Conservation (phyloP, 2,329 filamentous ascomycete species). For the Aspergillus felis region DNA sequence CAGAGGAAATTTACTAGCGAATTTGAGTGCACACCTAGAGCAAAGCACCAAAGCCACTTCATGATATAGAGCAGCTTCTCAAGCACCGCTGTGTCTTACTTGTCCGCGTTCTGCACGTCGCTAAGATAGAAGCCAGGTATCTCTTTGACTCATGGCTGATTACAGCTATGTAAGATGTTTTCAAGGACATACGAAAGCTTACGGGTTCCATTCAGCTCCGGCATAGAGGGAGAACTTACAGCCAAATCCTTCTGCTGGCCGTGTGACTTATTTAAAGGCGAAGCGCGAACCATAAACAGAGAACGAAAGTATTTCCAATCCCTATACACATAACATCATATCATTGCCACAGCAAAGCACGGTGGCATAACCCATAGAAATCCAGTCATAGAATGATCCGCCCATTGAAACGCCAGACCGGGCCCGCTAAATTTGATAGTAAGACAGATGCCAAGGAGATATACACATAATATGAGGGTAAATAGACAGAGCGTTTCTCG, state of each 20-base stretch:
- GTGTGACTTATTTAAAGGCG: neutral
- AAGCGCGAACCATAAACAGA: neutral
- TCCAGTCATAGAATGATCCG: conserved; percentile 13
- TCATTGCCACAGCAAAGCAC: conserved; percentile 9
- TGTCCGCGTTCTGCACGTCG: no score
- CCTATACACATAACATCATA: conserved; percentile 18
- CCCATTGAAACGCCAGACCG: conserved; percentile 23
- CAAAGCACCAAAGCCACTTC: no score
- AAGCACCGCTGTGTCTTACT: no score
- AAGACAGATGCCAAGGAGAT: conserved; percentile 1
- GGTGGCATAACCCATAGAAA: conserved; percentile 16
- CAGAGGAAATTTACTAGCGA: no score
- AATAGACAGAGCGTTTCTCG: neutral
- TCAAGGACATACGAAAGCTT: neutral
- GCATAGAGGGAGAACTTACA: neutral
- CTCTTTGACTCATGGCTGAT: no score
- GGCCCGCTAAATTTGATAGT: conserved; percentile 26
- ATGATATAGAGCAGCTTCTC: no score
- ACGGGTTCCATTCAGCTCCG: neutral
- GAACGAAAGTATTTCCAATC: conserved; percentile 10
- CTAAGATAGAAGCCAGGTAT: neutral
- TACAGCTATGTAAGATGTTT: no score
- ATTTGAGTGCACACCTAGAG: no score
- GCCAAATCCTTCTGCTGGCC: neutral
- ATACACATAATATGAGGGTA: conserved; percentile 1